phyloP scores from a whole-genome alignment of 352 stramenopile species.

The Globisporangium nagaii region DNA sequence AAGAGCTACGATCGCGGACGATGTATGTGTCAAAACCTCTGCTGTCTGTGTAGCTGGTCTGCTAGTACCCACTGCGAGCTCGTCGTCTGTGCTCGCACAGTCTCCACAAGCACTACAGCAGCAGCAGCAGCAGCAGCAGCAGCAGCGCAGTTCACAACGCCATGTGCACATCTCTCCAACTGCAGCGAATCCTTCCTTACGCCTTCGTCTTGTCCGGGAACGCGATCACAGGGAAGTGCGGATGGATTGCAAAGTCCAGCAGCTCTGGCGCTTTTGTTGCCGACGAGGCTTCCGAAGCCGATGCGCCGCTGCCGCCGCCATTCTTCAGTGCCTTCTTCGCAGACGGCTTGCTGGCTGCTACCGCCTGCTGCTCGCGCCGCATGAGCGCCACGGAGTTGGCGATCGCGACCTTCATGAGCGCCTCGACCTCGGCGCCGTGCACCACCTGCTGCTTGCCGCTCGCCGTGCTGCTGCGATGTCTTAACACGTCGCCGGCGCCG shows the following conservation, averaged over 20 bases:
- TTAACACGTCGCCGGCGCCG: conserved; percentile 7
- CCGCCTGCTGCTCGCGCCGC: conserved; percentile 33
- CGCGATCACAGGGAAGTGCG: conserved; percentile 60
- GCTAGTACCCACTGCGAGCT: too few species aligned
- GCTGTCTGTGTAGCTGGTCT: too few species aligned
- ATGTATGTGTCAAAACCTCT: too few species aligned
- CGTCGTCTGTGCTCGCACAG: too few species aligned
- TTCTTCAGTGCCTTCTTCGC: conserved; percentile 26
- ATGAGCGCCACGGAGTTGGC: conserved; percentile 58
- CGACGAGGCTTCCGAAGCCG: not conserved
- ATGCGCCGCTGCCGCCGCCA: conserved; percentile 1
- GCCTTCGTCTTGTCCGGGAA: conserved; percentile 22
- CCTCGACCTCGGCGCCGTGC: conserved; percentile 40
- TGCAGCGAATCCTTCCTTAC: too few species aligned
- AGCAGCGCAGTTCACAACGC: too few species aligned
- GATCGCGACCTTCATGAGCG: conserved; percentile 54
- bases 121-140: too few species aligned
- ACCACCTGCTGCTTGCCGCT: conserved; percentile 11
- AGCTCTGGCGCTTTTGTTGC: conserved; percentile 17
- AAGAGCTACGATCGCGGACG: too few species aligned
- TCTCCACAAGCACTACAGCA: too few species aligned
- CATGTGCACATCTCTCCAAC: not conserved
- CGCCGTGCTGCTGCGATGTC: conserved; percentile 2
- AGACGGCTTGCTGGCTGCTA: conserved; percentile 7
- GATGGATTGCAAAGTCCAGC: conserved; percentile 63